Evolutionary conservation across 1,284 basidiomycete genomes (phyloP), one percentile per base, ranked within the genome.

Genomic region (Cutaneotrichosporon cyanovorans): DNA sequence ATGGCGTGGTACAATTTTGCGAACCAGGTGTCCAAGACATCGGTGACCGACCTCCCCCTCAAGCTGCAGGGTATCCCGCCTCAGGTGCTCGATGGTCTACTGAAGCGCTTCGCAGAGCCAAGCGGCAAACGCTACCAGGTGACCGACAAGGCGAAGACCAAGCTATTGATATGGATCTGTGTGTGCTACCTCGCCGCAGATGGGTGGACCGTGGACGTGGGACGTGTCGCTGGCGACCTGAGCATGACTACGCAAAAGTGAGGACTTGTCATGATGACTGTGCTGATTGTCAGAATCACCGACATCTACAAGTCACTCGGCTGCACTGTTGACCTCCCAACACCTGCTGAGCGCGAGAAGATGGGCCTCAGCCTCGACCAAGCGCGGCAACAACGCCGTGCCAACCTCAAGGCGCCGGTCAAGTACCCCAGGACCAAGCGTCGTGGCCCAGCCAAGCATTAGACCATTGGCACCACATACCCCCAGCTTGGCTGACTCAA

Each of bases 61-160:
- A 79, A 79, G 55, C 72, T 88, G 51, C 63, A 74, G 1, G 67
- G 73, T 5, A 74, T 86, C 2, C 84, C 88, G 2, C 71, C 72
- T 18, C 73, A 80, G 38, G 73, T 92, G 12, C 60, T 88, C 21
- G 84, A 90, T 49, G 80, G 83, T 3, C 71, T 93, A 30, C 60
- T 88, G n/a, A 75, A 79, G 5, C 76, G 86, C 42, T 95, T 92
- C 69, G 82, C 87, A 0, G 87, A 92, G 69, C 75, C 72, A 0
- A 67, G 79, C 9, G 65, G 59, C 12, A 66, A 60, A 58, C 87
- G 83, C 50, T 73, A 78, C n/a, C 75, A 78, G 43, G 74, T 81
- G 28, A 93, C 90, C 2, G 76, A 81, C 4, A 76, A 79, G 46
- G 82, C 77, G 31, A 78, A 84, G 62, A 82, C 82, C 5, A 80